Evolutionary conservation across 225 moss, liverwort and hornwort genomes (phyloP).

Genomic region (Anthoceros angustus): DNA sequence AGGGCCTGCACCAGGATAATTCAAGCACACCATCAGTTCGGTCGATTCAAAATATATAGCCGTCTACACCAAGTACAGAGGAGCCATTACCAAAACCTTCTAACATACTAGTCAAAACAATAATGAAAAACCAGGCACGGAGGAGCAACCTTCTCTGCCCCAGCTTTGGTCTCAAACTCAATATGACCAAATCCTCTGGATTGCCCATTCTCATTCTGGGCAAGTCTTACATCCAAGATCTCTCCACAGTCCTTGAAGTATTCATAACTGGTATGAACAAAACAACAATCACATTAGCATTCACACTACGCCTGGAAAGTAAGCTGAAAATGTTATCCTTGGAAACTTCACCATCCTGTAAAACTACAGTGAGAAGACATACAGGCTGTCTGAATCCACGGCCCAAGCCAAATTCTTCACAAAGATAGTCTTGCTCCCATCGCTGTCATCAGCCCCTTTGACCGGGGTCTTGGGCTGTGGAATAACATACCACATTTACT

Average conservation of each 20-base stretch:
- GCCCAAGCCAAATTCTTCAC: constrained; percentile 83
- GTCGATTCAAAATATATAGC: not conserved
- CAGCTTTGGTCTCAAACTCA: constrained; percentile 14
- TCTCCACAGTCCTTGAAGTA: constrained; percentile 51
- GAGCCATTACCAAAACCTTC: no score
- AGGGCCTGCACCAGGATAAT: constrained; percentile 22
- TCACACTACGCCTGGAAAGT: not conserved
- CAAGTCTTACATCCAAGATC: constrained; percentile 40
- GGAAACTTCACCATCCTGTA: no score
- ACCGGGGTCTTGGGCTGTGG: constrained; percentile 42
- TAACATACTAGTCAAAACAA: no score
- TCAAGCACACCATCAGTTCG: not conserved
- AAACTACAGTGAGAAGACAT: not conserved
- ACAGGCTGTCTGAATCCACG: not conserved
- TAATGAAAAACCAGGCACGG: not conserved
- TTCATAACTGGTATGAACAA: constrained; percentile 25
- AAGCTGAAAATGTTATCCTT: no score
- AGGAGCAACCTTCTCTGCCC: constrained; percentile 28
- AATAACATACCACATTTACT: not conserved
- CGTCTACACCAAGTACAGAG: not conserved
- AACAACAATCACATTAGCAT: not conserved
- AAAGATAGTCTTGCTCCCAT: constrained; percentile 63
- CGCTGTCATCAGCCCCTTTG: constrained; percentile 20
- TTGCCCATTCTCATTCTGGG: constrained; percentile 54
- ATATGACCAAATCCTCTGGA: constrained; percentile 76